phyloP scores from a whole-genome alignment of 2,329 filamentous ascomycete species.

The Colletotrichum melonis region DNA sequence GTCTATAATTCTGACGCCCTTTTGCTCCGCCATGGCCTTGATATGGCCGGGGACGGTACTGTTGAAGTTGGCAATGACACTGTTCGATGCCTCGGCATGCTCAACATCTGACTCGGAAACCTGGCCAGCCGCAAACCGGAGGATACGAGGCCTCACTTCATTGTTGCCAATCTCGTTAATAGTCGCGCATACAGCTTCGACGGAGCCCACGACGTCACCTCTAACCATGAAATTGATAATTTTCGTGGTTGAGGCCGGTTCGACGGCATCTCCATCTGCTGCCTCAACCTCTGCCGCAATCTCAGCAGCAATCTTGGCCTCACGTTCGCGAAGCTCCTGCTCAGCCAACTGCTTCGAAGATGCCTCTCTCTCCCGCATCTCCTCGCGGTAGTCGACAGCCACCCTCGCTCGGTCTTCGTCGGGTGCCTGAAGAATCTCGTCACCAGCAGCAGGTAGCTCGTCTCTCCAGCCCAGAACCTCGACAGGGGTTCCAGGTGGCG shows the following conservation, averaged over 20 bases:
- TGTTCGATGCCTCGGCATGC: conserved; percentile 81
- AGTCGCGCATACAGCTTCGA: conserved; percentile 86
- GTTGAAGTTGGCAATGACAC: conserved; percentile 90
- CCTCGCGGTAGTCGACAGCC: conserved; percentile 80
- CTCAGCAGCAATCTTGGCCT: conserved; percentile 55
- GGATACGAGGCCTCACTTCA: conserved; percentile 81
- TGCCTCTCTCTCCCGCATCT: conserved; percentile 76
- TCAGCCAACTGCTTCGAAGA: conserved; percentile 87
- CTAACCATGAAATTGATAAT: conserved; percentile 87
- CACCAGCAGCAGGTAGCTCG: conserved; percentile 82
- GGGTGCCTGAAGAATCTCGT: conserved; percentile 85
- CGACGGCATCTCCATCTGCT: conserved; percentile 50
- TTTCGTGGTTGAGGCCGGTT: conserved; percentile 48
- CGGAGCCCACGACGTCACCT: conserved; percentile 92
- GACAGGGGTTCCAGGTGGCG: conserved; percentile 87
- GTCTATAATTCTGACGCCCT: conserved; percentile 82
- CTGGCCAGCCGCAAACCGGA: conserved; percentile 81
- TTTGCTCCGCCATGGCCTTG: conserved; percentile 73
- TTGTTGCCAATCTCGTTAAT: conserved; percentile 84
- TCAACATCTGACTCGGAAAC: conserved; percentile 90
- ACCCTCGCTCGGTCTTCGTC: conserved; percentile 82
- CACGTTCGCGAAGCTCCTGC: conserved; percentile 71
- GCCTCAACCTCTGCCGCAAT: conserved; percentile 49
- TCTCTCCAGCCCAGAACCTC: conserved; percentile 96
- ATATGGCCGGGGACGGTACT: conserved; percentile 75